Conservation (phyloP, 176 grass and related monocot species). For the Chloris gayana region DNA sequence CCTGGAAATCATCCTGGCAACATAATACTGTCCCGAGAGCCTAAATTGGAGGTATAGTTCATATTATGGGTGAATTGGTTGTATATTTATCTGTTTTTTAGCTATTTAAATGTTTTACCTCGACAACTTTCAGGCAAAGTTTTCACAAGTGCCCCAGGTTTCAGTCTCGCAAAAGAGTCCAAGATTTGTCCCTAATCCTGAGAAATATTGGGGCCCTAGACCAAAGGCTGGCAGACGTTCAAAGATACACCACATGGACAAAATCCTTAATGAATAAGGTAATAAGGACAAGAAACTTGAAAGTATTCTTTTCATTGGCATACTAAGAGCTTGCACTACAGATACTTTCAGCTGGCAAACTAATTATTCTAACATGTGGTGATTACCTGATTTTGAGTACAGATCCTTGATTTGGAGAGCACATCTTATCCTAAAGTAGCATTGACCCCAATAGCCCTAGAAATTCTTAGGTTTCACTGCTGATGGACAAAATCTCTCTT, state of each 20-base stretch:
- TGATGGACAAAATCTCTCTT: no score
- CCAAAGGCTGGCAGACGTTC: constrained; percentile 50
- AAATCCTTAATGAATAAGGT: not conserved
- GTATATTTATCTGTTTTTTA: not conserved
- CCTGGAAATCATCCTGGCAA: constrained; percentile 45
- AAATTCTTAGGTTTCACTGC: no score
- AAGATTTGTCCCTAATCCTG: constrained; percentile 57
- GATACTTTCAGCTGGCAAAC: not conserved
- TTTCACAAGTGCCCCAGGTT: constrained; percentile 16
- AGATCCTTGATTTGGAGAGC: no score
- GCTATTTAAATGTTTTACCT: not conserved
- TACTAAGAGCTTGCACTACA: not conserved
- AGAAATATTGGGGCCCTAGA: constrained; percentile 62
- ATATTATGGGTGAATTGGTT: not conserved
- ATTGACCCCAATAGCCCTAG: no score
- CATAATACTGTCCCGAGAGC: constrained; percentile 53
- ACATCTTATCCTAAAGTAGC: no score
- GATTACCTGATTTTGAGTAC: no score
- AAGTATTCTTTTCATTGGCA: not conserved
- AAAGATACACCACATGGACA: constrained; percentile 24
- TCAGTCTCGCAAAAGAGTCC: constrained; percentile 33
- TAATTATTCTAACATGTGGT: no score
- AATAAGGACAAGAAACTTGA: not conserved
- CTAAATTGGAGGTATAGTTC: constrained; percentile 45
- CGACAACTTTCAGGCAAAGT: constrained; percentile 35